Base-by-base conservation (phyloP, 441 rosid genomes). In the Pelargonium australe region DNA sequence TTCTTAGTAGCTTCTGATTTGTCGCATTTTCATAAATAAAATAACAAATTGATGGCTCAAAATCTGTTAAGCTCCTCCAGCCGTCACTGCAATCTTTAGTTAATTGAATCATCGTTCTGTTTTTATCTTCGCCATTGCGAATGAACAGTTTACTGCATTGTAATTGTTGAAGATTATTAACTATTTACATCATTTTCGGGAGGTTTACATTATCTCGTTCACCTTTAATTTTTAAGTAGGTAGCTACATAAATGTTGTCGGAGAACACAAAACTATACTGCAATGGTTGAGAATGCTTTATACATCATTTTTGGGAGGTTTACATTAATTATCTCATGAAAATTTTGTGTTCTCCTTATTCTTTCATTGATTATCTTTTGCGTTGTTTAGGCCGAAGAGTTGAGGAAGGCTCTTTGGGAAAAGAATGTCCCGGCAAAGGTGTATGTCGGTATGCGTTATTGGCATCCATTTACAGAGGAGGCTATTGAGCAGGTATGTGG, bases 381-480 rank as follows among this genome's bases (percentile, higher is more conserved):
- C 64, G 67, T 73, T 74, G 40, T 68, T 66, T 79, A 94, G 98
- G 99, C 96, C 44, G 97, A 91, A 82, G 95, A 88, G 66, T 67
- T 94, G 73, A 87, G 87, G 75, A 88, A 88, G 71, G 84, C 88
- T 70, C 95, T 94, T 66, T 87, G 88, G 83, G 94, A 70, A 45
- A 94, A 91, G 80, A 73, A 91, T 60, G 90, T 91, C 45, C 97
- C 92, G 3, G 94, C 97, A 20, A 87, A 87, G 75, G 97, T 91
- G 1, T 94, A 94, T 81, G 97, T 94, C 63, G 99, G 99, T 72
- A 94, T 94, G 99, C 91, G 97, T 7, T 94, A 94, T 73, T 94
- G 99, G 99, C 99, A 94, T 79, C 99, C 97, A 47, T 94, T 91
- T 82, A 94, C 99, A 5, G 99, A 94, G 79, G 97, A 94, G 81